phyloP scores from a whole-genome alignment of 2,329 filamentous ascomycete species.

The Penicillium hordei region DNA sequence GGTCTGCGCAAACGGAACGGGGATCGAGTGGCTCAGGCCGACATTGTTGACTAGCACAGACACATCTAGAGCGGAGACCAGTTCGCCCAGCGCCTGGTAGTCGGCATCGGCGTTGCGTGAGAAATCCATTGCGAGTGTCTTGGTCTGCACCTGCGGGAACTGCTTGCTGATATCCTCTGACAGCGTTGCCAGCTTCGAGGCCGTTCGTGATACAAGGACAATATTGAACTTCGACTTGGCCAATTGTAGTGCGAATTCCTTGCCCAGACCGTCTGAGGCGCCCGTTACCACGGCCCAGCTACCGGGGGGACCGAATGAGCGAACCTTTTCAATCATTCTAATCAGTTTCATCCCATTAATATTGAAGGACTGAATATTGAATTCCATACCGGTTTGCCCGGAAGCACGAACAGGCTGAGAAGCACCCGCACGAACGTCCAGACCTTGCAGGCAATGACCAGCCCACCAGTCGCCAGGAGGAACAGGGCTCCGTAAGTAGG shows the following conservation, averaged over 20 bases:
- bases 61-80: slow-evolving; percentile 73
- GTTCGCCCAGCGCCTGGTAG: slow-evolving; percentile 69
- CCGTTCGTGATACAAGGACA: slow-evolving; percentile 91
- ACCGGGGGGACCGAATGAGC: slow-evolving; percentile 84
- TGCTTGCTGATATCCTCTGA: slow-evolving; percentile 71
- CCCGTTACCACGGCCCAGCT: slow-evolving; percentile 95
- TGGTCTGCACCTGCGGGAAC: slow-evolving; percentile 67
- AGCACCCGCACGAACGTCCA: slow-evolving; percentile 62
- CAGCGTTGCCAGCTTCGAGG: slow-evolving; percentile 80
- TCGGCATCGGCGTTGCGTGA: slow-evolving; percentile 74
- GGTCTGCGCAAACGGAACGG: slow-evolving; percentile 82
- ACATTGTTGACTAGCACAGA: slow-evolving; percentile 96
- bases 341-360: slow-evolving; percentile 18
- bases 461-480: slow-evolving; percentile 53
- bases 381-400: slow-evolving; percentile 49
- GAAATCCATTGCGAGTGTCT: slow-evolving; percentile 89
- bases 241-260: slow-evolving; percentile 90
- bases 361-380: rapidly evolving
- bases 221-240: slow-evolving; percentile 92
- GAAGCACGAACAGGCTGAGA: slow-evolving; percentile 67
- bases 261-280: slow-evolving; percentile 93
- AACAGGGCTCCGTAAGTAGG: slow-evolving; percentile 38
- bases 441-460: slow-evolving; percentile 58
- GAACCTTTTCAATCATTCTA: slow-evolving; percentile 60
- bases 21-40: slow-evolving; percentile 88